Conservation (phyloP, 106 monocot species). For the Dendrobium chrysotoxum region DNA sequence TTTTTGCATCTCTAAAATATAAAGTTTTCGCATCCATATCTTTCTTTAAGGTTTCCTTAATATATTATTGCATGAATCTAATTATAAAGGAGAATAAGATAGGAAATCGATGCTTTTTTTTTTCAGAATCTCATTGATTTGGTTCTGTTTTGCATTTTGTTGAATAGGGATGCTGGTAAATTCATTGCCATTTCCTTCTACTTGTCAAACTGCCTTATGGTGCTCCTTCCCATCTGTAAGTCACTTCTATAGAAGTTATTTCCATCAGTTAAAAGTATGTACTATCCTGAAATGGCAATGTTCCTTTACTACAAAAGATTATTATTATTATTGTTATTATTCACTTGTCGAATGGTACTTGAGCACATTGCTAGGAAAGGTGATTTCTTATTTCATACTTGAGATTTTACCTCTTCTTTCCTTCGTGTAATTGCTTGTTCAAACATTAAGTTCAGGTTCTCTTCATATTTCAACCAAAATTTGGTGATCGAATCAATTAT, state of each 20-base stretch:
- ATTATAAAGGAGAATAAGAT: neutral
- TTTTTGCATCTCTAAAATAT: neutral
- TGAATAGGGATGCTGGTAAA: slow-evolving; percentile 20
- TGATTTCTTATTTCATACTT: neutral
- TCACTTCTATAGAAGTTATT: neutral
- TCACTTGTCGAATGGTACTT: neutral
- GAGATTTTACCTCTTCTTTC: neutral
- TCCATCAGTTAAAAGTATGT: neutral
- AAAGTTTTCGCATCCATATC: neutral
- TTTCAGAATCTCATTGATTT: neutral
- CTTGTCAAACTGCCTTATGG: slow-evolving; percentile 6
- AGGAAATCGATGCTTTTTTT: neutral
- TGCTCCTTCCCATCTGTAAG: slow-evolving; percentile 15
- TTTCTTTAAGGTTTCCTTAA: neutral
- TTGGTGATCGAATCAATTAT: neutral
- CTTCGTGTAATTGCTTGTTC: neutral
- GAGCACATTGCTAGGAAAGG: no score
- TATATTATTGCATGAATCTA: neutral
- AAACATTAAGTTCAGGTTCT: neutral
- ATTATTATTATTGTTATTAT: neutral
- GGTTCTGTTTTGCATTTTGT: neutral
- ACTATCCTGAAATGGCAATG: neutral
- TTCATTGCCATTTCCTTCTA: slow-evolving; percentile 15
- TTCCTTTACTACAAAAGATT: no score
- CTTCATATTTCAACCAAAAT: neutral